These are phyloP conservation scores for Parsonsia alboflavescens DNA, from an alignment of 257 asterid species.

Conservation along the genomic window DNA sequence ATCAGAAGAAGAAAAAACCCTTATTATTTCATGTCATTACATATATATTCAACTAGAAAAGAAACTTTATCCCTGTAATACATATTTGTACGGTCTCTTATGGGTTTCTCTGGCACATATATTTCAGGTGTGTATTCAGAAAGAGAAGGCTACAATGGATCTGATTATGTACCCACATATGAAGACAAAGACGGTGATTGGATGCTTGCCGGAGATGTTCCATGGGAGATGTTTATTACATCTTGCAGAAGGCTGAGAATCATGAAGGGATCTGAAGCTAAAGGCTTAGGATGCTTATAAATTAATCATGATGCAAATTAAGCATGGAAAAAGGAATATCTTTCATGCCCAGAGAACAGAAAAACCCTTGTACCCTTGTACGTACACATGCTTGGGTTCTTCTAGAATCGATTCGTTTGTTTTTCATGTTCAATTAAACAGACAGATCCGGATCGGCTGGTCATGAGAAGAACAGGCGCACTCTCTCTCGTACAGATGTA, in stretches of 20 bases:
- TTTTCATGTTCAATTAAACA: neutral
- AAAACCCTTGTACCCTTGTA: neutral
- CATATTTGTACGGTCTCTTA: neutral
- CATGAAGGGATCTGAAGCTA: slow-evolving; percentile 75
- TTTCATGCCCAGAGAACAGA: neutral
- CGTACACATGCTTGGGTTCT: slow-evolving; percentile 8
- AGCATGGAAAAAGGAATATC: neutral
- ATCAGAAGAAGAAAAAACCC: neutral
- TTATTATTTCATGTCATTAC: neutral
- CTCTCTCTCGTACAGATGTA: neutral
- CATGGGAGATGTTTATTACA: slow-evolving; percentile 82
- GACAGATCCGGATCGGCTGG: neutral
- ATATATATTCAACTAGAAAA: too few relatives aligned
- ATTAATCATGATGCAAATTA: neutral
- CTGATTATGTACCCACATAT: slow-evolving; percentile 70
- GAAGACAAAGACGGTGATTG: slow-evolving; percentile 98
- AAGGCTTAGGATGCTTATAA: slow-evolving; percentile 47
- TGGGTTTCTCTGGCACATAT: neutral
- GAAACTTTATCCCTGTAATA: too few relatives aligned
- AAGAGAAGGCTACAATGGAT: slow-evolving; percentile 73
- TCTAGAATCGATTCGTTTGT: neutral
- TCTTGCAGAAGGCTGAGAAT: slow-evolving; percentile 80
- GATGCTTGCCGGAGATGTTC: slow-evolving; percentile 98
- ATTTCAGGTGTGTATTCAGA: slow-evolving; percentile 54
- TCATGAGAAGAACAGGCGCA: neutral